Base-by-base conservation (phyloP, 352 stramenopile species). In the Phytophthora macrochlamydospora region DNA sequence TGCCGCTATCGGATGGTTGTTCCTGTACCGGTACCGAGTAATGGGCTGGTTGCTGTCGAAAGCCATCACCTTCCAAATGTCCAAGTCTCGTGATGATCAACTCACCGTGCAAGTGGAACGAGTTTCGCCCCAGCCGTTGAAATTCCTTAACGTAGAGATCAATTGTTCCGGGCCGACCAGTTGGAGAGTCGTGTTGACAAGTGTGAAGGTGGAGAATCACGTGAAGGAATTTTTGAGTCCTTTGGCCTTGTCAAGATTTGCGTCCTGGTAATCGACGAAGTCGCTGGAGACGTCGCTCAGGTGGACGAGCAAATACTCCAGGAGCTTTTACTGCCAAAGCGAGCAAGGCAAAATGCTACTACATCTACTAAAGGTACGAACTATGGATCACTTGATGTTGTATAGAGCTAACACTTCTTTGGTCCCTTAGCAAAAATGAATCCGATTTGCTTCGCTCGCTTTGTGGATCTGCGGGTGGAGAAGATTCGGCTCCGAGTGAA, bases 161-260 rank as follows among this genome's bases (percentile, higher is more conserved):
- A 64, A 67, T 14, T 65, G 50, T 33, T 35, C 29, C 31, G 63
- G 66, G 51, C 52, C 76, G 18, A 62, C 33, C 0, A 45, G 33
- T 31, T 90, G 78, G 70, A 71, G 73, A 30, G 6, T 90, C 9
- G 59, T 79, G 32, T 76, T 87, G 29, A 77, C 82, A 2, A 74
- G 67, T 40, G 69, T 93, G 29, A 70, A 73, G 29, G 57, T 90
- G 7, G 64, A 75, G 59, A 89, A 63, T 40, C 74, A 79, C 31
- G 71, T 93, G 12, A 74, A 74, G 40, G 81, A 78, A 28, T 93
- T 91, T 89, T 93, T 44, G 78, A 79, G 48, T 93, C 82, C 28
- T 93, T 91, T 57, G 81, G 81, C 7, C 82, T 89, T 53, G 80
- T 81, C n/a, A 91, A 90, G 51, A 85, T 93, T 33, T 77, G 81